A percentile compares a stretch with the other conserved stretches of the same genome.
These are phyloP conservation scores for Cyberlindnera maritima DNA, from an alignment of 805 yeast species.

Conservation along the genomic window DNA sequence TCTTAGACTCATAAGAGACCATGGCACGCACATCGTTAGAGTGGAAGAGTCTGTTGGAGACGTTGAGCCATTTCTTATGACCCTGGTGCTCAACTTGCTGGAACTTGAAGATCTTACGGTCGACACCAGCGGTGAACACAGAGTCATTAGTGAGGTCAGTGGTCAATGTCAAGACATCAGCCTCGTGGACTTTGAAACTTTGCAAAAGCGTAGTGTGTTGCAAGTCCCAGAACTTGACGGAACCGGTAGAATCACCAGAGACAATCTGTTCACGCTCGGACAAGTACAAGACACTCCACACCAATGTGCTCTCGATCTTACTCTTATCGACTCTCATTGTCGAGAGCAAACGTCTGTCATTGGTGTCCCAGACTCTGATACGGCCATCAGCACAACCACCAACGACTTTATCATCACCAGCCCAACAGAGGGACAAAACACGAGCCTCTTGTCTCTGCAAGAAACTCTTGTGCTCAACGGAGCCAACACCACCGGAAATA, in stretches of 20 bases:
- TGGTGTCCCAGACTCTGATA: constrained; percentile 74
- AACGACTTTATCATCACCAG: constrained; percentile 56
- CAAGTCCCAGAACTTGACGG: constrained; percentile 90
- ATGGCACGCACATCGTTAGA: constrained; percentile 82
- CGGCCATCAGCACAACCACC: constrained; percentile 98
- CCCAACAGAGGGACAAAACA: constrained; percentile 78
- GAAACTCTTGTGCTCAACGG: constrained; percentile 69
- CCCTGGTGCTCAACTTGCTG: constrained; percentile 18
- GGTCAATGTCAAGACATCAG: constrained; percentile 79
- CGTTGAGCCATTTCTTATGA: constrained; percentile 71
- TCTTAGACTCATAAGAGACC: constrained; percentile 65
- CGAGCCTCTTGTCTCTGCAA: constrained; percentile 83
- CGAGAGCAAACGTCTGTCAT: constrained; percentile 53
- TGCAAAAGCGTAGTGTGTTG: constrained; percentile 73
- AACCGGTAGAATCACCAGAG: constrained; percentile 96
- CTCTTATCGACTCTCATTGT: constrained; percentile 92
- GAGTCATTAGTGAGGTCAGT: constrained; percentile 57
- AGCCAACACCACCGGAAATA: constrained; percentile 84
- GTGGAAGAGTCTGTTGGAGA: constrained; percentile 76
- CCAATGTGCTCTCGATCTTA: constrained; percentile 79
- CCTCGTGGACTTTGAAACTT: constrained; percentile 80
- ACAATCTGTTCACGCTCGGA: constrained; percentile 69
- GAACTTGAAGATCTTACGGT: constrained; percentile 82
- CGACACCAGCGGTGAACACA: constrained; percentile 89
- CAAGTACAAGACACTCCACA: constrained; percentile 79